Base-by-base conservation (phyloP, 371 early-diverging fungal genomes). In the Chytridiales sp. region DNA sequence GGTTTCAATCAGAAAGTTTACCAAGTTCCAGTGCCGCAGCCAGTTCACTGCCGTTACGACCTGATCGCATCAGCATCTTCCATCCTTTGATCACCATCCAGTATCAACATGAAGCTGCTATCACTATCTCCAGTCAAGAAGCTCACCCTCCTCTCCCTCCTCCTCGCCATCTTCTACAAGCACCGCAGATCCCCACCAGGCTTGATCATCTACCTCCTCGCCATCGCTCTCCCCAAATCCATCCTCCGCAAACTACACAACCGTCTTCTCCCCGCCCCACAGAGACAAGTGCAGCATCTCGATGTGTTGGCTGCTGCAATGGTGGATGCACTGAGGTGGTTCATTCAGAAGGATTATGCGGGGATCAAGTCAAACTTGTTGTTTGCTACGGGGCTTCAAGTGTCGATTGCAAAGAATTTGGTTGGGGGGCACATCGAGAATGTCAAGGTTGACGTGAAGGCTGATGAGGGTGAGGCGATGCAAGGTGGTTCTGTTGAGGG, bases 401-500 rank as follows among this genome's bases (percentile, higher is more conserved):
- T 15, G 3, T 24, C 17, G 4, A 4, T 40, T 5, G 54, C 41
- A 34, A 54, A 40, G 39, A 24, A 9, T 21, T 8, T 51, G 19
- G 36, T 35, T 34, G 51, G 31, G 31, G 38, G 32, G 36, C 8
- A 51, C 8, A 17, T 31, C 4, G 22, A 4, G 11, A 15, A 48
- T 26, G 21, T 48, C 13, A 19, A 48, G 48, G 31, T 38, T 17
- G 19, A 21, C 5, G 31, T 4, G 13, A 38, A 38, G 4, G 36
- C 8, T 21, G 42, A 21, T 40, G n/a, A n/a, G n/a, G n/a, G n/a
- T n/a, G n/a, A n/a, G n/a, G n/a, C n/a, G n/a, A n/a, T n/a, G n/a
- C 4, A 11, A 6, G 3, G 54, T 3, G 54, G 54, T 15, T 5
- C 54, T 22, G 54, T 54, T 15, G 29, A 54, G 4, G 54, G 54